Evolutionary conservation across 2,329 filamentous ascomycete genomes (phyloP).

Genomic region (Exophiala sideris): DNA sequence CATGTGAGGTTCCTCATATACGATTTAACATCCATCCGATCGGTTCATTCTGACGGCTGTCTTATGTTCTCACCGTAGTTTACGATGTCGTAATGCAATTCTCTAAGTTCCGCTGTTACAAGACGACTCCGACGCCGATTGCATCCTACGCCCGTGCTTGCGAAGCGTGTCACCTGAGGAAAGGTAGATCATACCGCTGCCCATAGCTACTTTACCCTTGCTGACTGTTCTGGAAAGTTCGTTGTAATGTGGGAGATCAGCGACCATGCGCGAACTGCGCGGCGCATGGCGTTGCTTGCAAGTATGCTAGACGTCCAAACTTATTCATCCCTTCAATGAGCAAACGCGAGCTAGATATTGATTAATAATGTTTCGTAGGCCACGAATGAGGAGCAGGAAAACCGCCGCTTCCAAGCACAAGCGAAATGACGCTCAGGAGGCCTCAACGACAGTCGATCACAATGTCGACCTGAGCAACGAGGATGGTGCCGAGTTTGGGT

Average conservation of each 20-base stretch:
- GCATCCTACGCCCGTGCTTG: neutral
- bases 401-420: neutral
- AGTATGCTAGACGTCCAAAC: neutral
- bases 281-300: conserved; percentile 9
- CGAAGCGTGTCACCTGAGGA: neutral
- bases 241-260: neutral
- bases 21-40: neutral
- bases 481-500: neutral
- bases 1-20: neutral
- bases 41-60: too few relatives aligned
- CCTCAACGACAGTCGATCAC: conserved; percentile 1
- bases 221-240: neutral
- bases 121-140: neutral
- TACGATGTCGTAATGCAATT: neutral
- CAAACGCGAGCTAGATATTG: neutral
- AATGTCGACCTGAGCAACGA: neutral
- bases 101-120: neutral
- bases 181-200: neutral
- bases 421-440: conserved; percentile 2
- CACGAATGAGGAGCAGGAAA: neutral
- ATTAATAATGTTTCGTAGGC: neutral
- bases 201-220: conserved; percentile 29
- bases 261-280: conserved; percentile 9
- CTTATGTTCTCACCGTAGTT: too few relatives aligned
- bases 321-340: neutral